phyloP scores from a whole-genome alignment of 345 rosid species.

The Melaleuca alternifolia region DNA sequence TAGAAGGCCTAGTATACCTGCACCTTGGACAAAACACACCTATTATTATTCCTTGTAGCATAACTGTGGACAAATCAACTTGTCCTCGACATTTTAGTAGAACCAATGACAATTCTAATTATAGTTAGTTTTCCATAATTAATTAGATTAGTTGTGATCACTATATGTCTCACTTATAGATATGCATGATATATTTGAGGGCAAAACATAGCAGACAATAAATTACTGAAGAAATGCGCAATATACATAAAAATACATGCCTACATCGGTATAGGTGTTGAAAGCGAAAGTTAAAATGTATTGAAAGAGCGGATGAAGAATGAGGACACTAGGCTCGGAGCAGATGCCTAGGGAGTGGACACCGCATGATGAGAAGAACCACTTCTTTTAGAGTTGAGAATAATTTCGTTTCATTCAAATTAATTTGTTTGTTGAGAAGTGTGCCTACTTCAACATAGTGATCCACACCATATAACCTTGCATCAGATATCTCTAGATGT shows the following conservation, averaged over 20 bases:
- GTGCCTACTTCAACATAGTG: not conserved
- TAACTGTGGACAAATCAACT: not conserved
- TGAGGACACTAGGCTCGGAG: not conserved
- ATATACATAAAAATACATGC: not conserved
- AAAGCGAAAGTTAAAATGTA: not conserved
- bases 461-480: not conserved
- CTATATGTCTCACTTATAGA: not conserved
- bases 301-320: not conserved
- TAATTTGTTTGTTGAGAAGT: not conserved
- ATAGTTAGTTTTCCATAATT: not conserved
- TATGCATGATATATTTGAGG: not conserved
- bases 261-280: not conserved
- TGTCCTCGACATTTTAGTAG: not conserved
- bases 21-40: not conserved
- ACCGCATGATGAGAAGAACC: not conserved
- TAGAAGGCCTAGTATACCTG: not conserved
- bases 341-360: not conserved
- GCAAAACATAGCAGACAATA: not conserved
- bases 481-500: not conserved
- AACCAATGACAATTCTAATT: not conserved
- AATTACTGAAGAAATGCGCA: not conserved
- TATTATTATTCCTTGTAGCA: not conserved
- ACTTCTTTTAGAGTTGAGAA: not conserved
- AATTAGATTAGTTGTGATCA: not conserved
- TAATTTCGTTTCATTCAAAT: not conserved